Base-by-base conservation (phyloP, 1,139 yeast species). In the Suhomyces atakaporum region DNA sequence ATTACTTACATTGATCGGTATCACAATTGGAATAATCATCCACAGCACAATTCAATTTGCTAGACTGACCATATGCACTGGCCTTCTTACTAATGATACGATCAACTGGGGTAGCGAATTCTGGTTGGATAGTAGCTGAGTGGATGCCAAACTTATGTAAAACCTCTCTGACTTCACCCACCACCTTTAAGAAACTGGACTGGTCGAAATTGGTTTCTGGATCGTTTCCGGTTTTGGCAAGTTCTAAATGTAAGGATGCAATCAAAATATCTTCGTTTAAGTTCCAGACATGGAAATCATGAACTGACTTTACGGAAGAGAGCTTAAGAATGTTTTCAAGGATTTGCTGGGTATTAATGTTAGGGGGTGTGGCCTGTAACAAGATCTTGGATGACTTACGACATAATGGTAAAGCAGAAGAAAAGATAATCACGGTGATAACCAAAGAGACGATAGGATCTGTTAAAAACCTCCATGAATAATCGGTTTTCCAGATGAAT, bases 201-300 rank as follows among this genome's bases (percentile, higher is more conserved):
- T 63, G 63, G 37, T 74, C 77, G 14, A 46, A 45, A 12, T 40
- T 41, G 31, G 25, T 18, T 3, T 31, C 29, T 9, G 31, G 13
- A n/a, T 35, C 40, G 14, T 39, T 39, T 1, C 43, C 35, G 4
- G 73, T 67, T 11, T 77, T 73, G 38, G 75, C 72, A 32, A 89
- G 73, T 50, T 89, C 86, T 29, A 90, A 83, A 57, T 92, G 98
- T 46, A 92, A 73, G 1, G 96, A 84, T 1, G 97, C 97, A 55
- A 92, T 87, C 50, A 81, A 74, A 38, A 87, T 76, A 46, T 84
- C 86, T 63, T 92, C 98, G 40, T 90, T 87, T 49, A 92, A 73
- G 58, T 89, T 92, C 98, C 98, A 92, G 42, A 92, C 84, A 59
- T 92, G 98, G 71, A 92, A 81, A 58, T 92, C 98, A 59, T 92